A percentile compares a stretch with the other conserved stretches of the same genome.
Conservation (phyloP, 2,329 filamentous ascomycete genomes). For the Arthrobotrys entomopaga region DNA sequence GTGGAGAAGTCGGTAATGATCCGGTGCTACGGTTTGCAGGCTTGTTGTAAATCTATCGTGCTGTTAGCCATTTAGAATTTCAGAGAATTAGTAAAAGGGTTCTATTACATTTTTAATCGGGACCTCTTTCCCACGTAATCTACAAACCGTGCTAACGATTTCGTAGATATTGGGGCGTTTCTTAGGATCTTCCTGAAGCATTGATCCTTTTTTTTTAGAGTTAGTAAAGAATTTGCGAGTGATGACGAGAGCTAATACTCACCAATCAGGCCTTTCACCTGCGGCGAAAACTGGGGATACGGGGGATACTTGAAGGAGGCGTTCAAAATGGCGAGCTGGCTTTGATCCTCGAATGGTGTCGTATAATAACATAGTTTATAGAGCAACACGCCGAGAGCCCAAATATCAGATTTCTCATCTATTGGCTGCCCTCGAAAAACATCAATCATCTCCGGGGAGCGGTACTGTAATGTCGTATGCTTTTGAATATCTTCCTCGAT, state of each 20-base stretch:
- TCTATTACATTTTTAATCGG: slow-evolving; percentile 82
- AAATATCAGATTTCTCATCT: slow-evolving; percentile 98
- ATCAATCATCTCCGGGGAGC: slow-evolving; percentile 98
- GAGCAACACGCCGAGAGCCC: slow-evolving; percentile 91
- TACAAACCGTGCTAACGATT: slow-evolving; percentile 84
- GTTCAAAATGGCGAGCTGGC: slow-evolving; percentile 95
- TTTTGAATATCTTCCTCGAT: slow-evolving; percentile 98
- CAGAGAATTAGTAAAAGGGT: not conserved
- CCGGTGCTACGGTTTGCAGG: slow-evolving; percentile 67
- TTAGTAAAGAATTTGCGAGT: slow-evolving; percentile 47
- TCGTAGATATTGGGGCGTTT: slow-evolving; percentile 92
- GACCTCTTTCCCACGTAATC: slow-evolving; percentile 85
- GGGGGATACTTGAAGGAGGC: slow-evolving; percentile 91
- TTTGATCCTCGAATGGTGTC: slow-evolving; percentile 96
- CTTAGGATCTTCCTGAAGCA: slow-evolving; percentile 85
- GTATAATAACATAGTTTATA: slow-evolving; percentile 99
- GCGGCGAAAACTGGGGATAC: slow-evolving; percentile 88
- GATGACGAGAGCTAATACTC: slow-evolving; percentile 60
- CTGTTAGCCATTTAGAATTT: slow-evolving; percentile 37
- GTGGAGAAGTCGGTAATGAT: slow-evolving; percentile 69
- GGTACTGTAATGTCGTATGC: slow-evolving; percentile 96
- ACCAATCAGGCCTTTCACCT: slow-evolving; percentile 90
- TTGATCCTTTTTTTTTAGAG: slow-evolving; percentile 71
- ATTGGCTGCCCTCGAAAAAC: slow-evolving; percentile 96
- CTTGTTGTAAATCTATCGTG: slow-evolving; percentile 64